These are phyloP conservation scores for Epichloe coenophiala DNA, from an alignment of 2,329 filamentous ascomycete species.

Conservation along the genomic window DNA sequence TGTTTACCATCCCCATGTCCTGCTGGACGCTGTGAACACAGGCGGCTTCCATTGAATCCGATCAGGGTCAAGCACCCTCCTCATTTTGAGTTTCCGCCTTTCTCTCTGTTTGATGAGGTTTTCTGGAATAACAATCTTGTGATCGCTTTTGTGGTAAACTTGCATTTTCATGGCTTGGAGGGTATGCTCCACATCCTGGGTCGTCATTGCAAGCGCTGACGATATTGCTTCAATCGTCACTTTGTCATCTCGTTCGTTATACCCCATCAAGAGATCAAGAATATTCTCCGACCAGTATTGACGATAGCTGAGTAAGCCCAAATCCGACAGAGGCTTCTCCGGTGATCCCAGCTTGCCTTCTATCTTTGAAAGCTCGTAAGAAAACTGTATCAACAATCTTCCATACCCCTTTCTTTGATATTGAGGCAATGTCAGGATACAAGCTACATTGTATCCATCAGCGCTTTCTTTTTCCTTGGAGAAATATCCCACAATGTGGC, in stretches of 20 bases:
- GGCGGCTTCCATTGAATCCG: slow-evolving; percentile 91
- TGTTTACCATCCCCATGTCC: slow-evolving; percentile 86
- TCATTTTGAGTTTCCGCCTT: slow-evolving; percentile 67
- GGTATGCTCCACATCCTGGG: slow-evolving; percentile 89
- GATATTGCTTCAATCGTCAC: slow-evolving; percentile 82
- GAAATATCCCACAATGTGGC: slow-evolving; percentile 97
- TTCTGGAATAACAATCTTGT: slow-evolving; percentile 87
- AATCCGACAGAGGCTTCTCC: slow-evolving; percentile 88
- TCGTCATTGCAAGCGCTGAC: slow-evolving; percentile 78
- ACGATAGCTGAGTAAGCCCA: slow-evolving; percentile 84
- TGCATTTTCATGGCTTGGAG: slow-evolving; percentile 90
- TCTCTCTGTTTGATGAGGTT: slow-evolving; percentile 66
- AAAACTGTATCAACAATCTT: slow-evolving; percentile 87
- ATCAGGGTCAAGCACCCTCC: slow-evolving; percentile 61
- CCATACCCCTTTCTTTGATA: slow-evolving; percentile 94
- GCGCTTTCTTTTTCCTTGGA: slow-evolving; percentile 93
- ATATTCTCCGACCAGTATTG: slow-evolving; percentile 98
- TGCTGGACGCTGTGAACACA: slow-evolving; percentile 75
- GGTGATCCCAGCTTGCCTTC: slow-evolving; percentile 92
- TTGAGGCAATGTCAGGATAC: slow-evolving; percentile 91
- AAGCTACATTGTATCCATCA: slow-evolving; percentile 95
- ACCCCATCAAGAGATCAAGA: slow-evolving; percentile 68
- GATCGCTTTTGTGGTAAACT: slow-evolving; percentile 88
- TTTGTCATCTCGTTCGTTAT: slow-evolving; percentile 52
- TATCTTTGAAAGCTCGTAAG: slow-evolving; percentile 89